Evolutionary conservation across 1,139 yeast species (phyloP), one percentile per base, ranked within the genome.

Genomic region (Lodderomyces metapsilosis): DNA sequence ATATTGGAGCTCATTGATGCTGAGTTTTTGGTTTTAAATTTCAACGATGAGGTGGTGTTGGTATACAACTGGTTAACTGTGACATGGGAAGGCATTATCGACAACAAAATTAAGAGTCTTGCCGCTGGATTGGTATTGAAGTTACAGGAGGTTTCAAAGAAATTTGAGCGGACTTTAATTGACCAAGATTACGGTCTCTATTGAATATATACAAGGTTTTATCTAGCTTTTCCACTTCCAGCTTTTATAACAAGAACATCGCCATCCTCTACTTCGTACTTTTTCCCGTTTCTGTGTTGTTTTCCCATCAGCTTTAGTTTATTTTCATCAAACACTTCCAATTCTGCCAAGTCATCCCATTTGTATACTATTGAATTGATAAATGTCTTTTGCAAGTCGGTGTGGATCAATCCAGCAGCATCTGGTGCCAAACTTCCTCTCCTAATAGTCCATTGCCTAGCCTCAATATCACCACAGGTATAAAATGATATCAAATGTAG

Each of bases 391-490:
- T 84, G 84, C 45, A 89, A 69, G 61, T 89, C 97, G 6, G 91
- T 84, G 62, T 92, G 98, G 48, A 91, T 91, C 31, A 88, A 84
- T 18, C 95, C 96, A 0, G 98, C 98, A 1, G 96, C 97, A 48
- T 88, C 88, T 12, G 95, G 94, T 8, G 96, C 96, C 38, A 80
- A 74, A 27, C 88, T 81, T 24, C 91, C 88, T 51, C 74, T 68
- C 50, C 95, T 74, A 38, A 91, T 73, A 10, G 95, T 86, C 98
- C 98, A 91, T 61, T 92, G 96, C 50, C 95, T 75, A 4, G 88
- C 91, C 65, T 92, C 98, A 38, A 80, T 76, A 10, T 88, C 84
- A 10, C 98, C 98, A 62, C 95, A 85, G 1, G 98, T 91, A 68
- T 85, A 91, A 66, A 83, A 92, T 36, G 96, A 86, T 36, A 91